Conservation (phyloP, 768 basidiomycete species). For the Boletus bicolor region DNA sequence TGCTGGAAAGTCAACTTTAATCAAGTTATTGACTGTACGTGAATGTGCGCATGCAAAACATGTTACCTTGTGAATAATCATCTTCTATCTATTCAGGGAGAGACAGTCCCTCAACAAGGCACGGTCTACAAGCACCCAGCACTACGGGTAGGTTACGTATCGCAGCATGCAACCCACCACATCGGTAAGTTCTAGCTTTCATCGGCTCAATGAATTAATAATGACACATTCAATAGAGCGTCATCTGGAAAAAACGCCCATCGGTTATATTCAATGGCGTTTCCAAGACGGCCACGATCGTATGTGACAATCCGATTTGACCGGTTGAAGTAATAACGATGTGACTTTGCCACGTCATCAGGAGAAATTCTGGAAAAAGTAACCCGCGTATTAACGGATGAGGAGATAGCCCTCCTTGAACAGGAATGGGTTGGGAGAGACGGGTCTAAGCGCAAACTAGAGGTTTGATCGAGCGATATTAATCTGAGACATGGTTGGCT, state of each 20-base stretch:
- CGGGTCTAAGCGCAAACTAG: constrained; percentile 86
- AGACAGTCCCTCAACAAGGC: constrained; percentile 88
- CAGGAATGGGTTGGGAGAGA: constrained; percentile 89
- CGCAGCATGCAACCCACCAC: constrained; percentile 97
- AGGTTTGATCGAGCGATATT: constrained; percentile 47
- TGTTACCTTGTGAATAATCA: constrained; percentile 11
- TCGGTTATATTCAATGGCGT: constrained; percentile 97
- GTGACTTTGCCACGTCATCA: constrained; percentile 29
- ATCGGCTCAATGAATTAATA: constrained; percentile 16
- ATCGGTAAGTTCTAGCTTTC: constrained; percentile 51
- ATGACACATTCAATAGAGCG: constrained; percentile 51
- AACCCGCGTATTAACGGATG: constrained; percentile 85
- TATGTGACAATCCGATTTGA: constrained; percentile 37
- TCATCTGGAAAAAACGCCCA: constrained; percentile 94
- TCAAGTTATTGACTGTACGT: constrained; percentile 86
- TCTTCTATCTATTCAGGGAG: constrained; percentile 53
- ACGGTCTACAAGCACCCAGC: constrained; percentile 92
- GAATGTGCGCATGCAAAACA: constrained; percentile 2
- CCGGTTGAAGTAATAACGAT: constrained; percentile 6
- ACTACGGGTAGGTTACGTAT: constrained; percentile 93
- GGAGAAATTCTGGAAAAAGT: constrained; percentile 89
- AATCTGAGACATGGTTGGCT: constrained; percentile 13
- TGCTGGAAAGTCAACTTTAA: constrained; percentile 93
- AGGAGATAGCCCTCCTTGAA: constrained; percentile 76
- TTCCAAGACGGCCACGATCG: constrained; percentile 99